A percentile compares a stretch with the other conserved stretches of the same genome.
Evolutionary conservation across 306 rosid genomes (phyloP).

Genomic region (Cicer arietinum): DNA sequence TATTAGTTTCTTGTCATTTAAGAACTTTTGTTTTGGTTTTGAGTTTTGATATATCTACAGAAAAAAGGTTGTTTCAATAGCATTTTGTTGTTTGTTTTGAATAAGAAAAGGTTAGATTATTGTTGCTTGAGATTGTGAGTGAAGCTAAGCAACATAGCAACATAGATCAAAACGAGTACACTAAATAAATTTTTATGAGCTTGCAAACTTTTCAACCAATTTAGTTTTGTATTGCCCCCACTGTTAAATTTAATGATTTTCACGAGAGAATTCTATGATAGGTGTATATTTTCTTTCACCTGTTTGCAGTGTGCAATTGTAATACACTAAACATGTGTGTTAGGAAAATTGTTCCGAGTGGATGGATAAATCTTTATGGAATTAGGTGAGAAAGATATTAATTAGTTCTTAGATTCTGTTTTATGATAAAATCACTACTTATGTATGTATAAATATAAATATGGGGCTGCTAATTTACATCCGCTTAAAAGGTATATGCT

Average conservation of each 20-base stretch:
- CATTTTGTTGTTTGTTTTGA: slow-evolving; percentile 49
- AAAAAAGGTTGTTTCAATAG: slow-evolving; percentile 46
- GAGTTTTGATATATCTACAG: slow-evolving; percentile 42
- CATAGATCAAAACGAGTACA: slow-evolving; percentile 48
- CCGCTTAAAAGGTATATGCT: too few relatives aligned
- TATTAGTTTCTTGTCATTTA: slow-evolving; percentile 41
- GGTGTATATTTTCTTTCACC: neutral
- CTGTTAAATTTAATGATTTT: slow-evolving; percentile 50
- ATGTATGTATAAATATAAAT: too few relatives aligned
- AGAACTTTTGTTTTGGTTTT: slow-evolving; percentile 38
- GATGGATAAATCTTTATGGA: too few relatives aligned
- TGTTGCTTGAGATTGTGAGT: slow-evolving; percentile 48
- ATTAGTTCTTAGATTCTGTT: too few relatives aligned
- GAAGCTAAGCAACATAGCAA: slow-evolving; percentile 48
- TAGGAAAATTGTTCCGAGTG: too few relatives aligned
- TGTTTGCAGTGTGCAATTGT: neutral
- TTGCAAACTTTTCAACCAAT: slow-evolving; percentile 57
- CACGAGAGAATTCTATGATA: slow-evolving; percentile 8
- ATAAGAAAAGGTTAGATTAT: slow-evolving; percentile 50
- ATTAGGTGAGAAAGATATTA: too few relatives aligned
- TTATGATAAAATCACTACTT: too few relatives aligned
- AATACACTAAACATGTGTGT: too few relatives aligned
- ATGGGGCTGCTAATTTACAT: too few relatives aligned
- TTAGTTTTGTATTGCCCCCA: slow-evolving; percentile 48
- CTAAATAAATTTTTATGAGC: slow-evolving; percentile 44